Conservation (phyloP, 257 asterid genomes). For the Solanum tarijense region DNA sequence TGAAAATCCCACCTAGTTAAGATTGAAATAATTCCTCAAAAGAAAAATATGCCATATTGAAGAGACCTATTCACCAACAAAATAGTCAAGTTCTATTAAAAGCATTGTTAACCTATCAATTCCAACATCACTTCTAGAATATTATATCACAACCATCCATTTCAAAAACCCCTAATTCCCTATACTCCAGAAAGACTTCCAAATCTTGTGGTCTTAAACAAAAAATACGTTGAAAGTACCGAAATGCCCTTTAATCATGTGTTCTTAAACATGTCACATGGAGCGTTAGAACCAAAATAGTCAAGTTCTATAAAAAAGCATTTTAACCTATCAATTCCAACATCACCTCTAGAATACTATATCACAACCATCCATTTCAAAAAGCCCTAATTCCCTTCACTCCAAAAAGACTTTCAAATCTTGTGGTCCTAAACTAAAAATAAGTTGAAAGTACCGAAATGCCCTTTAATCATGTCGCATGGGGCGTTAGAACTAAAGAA, state of each 20-base stretch:
- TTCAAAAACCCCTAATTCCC: neutral
- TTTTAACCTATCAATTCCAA: conserved; percentile 2
- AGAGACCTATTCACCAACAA: conserved; percentile 8
- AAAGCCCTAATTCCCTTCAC: neutral
- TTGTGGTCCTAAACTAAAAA: neutral
- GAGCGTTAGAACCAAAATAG: neutral
- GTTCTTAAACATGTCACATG: too few relatives aligned
- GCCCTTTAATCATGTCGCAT: neutral
- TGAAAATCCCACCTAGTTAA: neutral
- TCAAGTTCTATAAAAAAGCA: neutral
- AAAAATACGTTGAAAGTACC: too few relatives aligned
- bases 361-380: neutral
- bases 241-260: too few relatives aligned
- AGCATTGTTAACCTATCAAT: conserved; percentile 2
- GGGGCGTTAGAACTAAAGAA: neutral
- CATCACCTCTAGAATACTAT: neutral
- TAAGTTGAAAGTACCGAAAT: neutral
- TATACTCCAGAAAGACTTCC: too few relatives aligned
- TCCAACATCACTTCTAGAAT: conserved; percentile 2
- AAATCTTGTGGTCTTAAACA: too few relatives aligned
- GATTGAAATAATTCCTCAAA: neutral
- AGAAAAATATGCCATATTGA: conserved; percentile 10
- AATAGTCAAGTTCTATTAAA: neutral
- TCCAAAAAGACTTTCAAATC: neutral
- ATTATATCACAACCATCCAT: neutral